Evolutionary conservation across 257 asterid species (phyloP).

Genomic region (Apocynum venetum): DNA sequence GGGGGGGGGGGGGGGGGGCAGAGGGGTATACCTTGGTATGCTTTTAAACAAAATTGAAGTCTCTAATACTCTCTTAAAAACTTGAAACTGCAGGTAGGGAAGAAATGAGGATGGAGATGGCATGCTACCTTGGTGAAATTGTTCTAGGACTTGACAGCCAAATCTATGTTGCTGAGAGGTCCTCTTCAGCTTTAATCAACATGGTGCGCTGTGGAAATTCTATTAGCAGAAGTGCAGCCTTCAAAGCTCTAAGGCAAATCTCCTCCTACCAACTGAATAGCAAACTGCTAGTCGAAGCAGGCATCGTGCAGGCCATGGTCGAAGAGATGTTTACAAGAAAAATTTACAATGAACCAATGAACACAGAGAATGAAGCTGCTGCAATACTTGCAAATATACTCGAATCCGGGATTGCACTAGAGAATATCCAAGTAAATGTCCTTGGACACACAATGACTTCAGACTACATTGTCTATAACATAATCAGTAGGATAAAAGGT

Average conservation of each 20-base stretch:
- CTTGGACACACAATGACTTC: slow-evolving; percentile 67
- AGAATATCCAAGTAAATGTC: slow-evolving; percentile 39
- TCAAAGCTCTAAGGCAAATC: slow-evolving; percentile 61
- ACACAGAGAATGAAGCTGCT: slow-evolving; percentile 58
- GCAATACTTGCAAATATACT: slow-evolving; percentile 63
- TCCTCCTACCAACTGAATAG: slow-evolving; percentile 50
- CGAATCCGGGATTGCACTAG: slow-evolving; percentile 56
- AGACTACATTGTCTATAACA: slow-evolving; percentile 61
- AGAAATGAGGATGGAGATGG: slow-evolving; percentile 64
- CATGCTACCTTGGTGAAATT: slow-evolving; percentile 54
- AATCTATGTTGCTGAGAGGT: slow-evolving; percentile 56
- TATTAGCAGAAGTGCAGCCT: slow-evolving; percentile 55
- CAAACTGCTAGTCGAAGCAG: slow-evolving; percentile 47
- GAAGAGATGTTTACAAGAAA: slow-evolving; percentile 60
- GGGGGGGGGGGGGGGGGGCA: not conserved
- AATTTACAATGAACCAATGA: slow-evolving; percentile 37
- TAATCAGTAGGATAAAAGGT: slow-evolving; percentile 40
- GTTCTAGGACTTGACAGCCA: slow-evolving; percentile 51
- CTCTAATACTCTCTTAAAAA: not conserved
- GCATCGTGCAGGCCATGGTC: slow-evolving; percentile 51
- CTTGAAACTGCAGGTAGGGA: slow-evolving; percentile 45
- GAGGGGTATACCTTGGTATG: not conserved
- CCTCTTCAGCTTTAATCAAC: slow-evolving; percentile 60
- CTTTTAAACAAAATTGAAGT: not conserved
- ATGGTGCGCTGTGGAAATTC: slow-evolving; percentile 52